Conservation (phyloP, 495 filamentous ascomycete species). For the Penicillium pulvis region DNA sequence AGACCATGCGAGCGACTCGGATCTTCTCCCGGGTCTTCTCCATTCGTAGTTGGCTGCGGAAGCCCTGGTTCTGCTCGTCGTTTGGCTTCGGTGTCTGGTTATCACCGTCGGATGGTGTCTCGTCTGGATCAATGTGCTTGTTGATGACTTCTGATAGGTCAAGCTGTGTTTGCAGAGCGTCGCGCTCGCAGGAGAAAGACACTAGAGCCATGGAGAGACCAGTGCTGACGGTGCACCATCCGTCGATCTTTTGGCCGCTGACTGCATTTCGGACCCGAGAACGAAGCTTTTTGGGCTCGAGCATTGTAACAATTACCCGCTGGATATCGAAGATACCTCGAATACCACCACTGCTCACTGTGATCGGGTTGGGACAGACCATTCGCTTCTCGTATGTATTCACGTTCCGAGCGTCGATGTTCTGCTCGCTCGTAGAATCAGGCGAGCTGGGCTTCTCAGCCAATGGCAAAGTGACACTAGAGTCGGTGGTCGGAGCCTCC, state of each 20-base stretch:
- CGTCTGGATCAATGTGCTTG: background rate
- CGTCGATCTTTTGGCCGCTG: constrained; percentile 19
- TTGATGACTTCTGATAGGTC: constrained; percentile 21
- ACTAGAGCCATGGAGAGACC: constrained; percentile 16
- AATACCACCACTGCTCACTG: constrained; percentile 20
- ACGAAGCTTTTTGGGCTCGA: constrained; percentile 17
- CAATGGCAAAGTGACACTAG: background rate
- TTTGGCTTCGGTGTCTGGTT: background rate
- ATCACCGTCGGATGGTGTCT: background rate
- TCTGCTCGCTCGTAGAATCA: background rate
- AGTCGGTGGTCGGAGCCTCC: background rate
- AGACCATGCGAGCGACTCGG: constrained; percentile 39
- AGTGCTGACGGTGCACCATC: constrained; percentile 26
- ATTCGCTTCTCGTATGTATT: background rate
- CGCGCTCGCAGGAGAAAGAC: constrained; percentile 17
- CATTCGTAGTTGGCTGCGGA: background rate
- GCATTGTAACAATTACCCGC: constrained; percentile 19
- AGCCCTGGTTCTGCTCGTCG: background rate
- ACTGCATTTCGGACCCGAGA: constrained; percentile 12
- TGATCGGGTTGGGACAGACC: constrained; percentile 18
- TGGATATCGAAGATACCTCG: constrained; percentile 25
- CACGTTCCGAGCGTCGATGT: background rate
- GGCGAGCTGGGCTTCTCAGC: background rate
- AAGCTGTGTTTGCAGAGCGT: constrained; percentile 13
- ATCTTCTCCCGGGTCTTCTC: constrained; percentile 25